Evolutionary conservation across 2,329 filamentous ascomycete genomes (phyloP).

Genomic region (Raffaelea deltoideospora): DNA sequence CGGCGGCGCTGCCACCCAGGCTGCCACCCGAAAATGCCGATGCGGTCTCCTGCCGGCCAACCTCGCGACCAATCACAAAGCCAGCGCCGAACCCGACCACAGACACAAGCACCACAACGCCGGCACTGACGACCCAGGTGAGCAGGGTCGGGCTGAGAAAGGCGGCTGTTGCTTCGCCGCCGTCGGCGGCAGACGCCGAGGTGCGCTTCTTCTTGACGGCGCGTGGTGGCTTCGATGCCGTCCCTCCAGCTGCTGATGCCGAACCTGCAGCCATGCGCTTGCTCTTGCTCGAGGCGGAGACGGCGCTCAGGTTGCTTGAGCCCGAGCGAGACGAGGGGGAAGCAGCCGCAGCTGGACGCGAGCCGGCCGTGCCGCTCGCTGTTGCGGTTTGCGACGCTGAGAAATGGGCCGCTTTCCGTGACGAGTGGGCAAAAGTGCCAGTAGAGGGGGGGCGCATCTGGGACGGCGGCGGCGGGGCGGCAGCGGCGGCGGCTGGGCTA

Average conservation of each 20-base stretch:
- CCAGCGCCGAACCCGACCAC: slow-evolving; percentile 56
- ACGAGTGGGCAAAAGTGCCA: not conserved
- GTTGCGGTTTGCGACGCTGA: too few species aligned
- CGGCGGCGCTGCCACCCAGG: slow-evolving; percentile 26
- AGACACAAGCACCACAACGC: slow-evolving; percentile 51
- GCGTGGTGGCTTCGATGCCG: slow-evolving; percentile 22
- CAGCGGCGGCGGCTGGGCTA: not conserved
- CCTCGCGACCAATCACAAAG: slow-evolving; percentile 46
- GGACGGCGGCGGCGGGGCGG: not conserved
- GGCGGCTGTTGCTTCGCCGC: slow-evolving; percentile 14
- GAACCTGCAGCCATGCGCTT: slow-evolving; percentile 30
- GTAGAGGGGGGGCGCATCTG: not conserved
- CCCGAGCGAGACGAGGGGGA: slow-evolving; percentile 10
- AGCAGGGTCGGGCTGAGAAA: slow-evolving; percentile 44
- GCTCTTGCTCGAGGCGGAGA: slow-evolving; percentile 24
- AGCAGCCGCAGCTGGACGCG: not conserved
- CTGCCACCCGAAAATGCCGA: slow-evolving; percentile 24
- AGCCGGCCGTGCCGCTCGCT: slow-evolving; percentile 4
- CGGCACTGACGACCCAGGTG: slow-evolving; percentile 51
- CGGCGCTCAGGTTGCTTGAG: slow-evolving; percentile 1
- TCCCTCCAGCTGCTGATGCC: slow-evolving; percentile 3
- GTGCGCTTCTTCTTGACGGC: slow-evolving; percentile 39
- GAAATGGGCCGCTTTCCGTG: too few species aligned
- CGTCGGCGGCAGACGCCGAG: slow-evolving; percentile 18
- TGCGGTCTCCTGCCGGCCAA: slow-evolving; percentile 45